Evolutionary conservation across 305 asterid species (phyloP), one percentile per base, ranked within the genome.

Genomic region (Solanum hybrid): DNA sequence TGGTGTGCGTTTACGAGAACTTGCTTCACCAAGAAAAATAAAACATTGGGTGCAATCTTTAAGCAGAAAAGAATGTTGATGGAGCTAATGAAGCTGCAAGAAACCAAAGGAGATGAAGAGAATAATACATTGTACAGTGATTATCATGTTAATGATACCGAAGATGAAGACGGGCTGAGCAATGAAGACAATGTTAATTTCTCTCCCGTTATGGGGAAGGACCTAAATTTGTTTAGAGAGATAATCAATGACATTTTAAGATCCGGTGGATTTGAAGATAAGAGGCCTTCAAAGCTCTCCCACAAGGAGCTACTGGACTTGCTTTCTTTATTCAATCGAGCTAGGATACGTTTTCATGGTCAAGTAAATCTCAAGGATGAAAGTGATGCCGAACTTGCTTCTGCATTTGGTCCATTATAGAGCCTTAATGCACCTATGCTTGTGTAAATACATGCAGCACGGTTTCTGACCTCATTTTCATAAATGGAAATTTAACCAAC

Each of bases 1-100:
- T 97, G 99, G 99, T 93, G 96, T 93, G 97, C 98, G 1, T 98
- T 96, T 91, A 96, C 98, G 0, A 92, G 98, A 88, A 94, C 96
- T 78, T 96, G 99, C 90, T 98, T 98, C 90, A 89, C 94, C 82
- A 96, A 94, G 91, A 96, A 96, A 90, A 96, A 97, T 94, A 97
- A 95, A 89, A 97, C 99, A 5, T 88, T 97, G 26, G 99, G 99
- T 7, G 98, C 99, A 10, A 95, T 90, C 31, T 95, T 98, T 91
- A 96, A 95, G 96, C 96, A 95, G 91, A 97, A 98, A 96, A 94
- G 92, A 93, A 96, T 93, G 92, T 71, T 95, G 89, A 87, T 91
- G 92, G 99, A 98, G 94, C 91, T 98, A 75, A 92, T 94, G 96
- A 92, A 92, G 66, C 77, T 93, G 64, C 93, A 94, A 16, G 90